Percentiles rank a stretch among this genome's conserved stretches.
phyloP scores from a whole-genome alignment of 192 early-diverging fungal species.

The Coemansia sp. region DNA sequence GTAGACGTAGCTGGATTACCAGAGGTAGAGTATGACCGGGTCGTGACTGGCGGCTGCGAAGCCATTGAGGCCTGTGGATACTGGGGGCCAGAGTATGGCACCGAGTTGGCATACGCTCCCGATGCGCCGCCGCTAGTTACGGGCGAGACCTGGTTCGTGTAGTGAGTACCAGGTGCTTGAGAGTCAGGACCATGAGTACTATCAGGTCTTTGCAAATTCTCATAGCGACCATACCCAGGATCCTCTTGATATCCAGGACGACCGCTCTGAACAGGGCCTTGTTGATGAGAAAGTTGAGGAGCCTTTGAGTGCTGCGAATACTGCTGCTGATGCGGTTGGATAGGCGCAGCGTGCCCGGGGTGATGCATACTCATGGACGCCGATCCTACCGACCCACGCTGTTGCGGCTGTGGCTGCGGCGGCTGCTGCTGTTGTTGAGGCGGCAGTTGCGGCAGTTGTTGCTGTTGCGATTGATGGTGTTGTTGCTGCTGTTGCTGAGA shows the following conservation, averaged over 20 bases:
- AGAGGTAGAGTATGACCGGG: conserved; percentile 25
- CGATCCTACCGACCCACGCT: neutral
- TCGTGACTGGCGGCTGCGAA: conserved; percentile 17
- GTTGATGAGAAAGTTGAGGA: conserved; percentile 4
- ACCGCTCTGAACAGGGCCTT: conserved; percentile 10
- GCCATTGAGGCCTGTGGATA: conserved; percentile 32
- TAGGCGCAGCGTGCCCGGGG: neutral
- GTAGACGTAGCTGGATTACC: conserved; percentile 21
- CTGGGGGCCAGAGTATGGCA: conserved; percentile 17
- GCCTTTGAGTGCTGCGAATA: conserved; percentile 17
- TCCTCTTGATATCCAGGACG: conserved; percentile 41
- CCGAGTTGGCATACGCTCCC: conserved; percentile 7
- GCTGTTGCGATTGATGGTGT: too few species aligned
- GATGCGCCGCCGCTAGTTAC: conserved; percentile 5
- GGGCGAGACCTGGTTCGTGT: conserved; percentile 21
- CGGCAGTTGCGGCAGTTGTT: too few species aligned
- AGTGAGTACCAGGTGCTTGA: conserved; percentile 16
- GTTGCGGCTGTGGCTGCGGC: neutral
- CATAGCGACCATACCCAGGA: conserved; percentile 27
- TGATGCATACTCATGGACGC: conserved; percentile 4
- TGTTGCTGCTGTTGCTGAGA: conserved; percentile 13
- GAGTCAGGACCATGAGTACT: conserved; percentile 8
- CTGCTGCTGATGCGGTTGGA: conserved; percentile 8
- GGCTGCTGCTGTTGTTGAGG: too few species aligned
- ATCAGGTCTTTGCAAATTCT: conserved; percentile 25